Evolutionary conservation across 768 basidiomycete species (phyloP).

Genomic region (Gloeophyllum trabeum): DNA sequence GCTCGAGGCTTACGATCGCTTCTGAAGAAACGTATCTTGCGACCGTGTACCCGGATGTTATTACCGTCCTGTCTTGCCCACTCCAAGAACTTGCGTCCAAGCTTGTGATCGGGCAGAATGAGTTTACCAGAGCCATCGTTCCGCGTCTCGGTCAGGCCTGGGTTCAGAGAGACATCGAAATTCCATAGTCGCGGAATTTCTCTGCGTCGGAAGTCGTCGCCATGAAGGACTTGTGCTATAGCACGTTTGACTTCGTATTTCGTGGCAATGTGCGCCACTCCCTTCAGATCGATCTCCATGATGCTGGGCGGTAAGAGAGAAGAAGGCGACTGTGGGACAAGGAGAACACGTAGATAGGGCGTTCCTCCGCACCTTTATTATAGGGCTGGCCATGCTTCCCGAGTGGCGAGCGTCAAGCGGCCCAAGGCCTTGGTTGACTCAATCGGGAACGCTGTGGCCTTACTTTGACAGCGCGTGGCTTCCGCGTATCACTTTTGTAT

Average conservation of each 20-base stretch:
- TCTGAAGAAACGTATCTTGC: constrained; percentile 23
- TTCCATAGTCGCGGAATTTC: background rate
- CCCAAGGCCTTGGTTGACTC: too few species aligned
- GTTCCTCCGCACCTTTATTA: too few species aligned
- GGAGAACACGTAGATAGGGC: too few species aligned
- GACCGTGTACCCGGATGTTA: constrained; percentile 25
- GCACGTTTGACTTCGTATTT: background rate
- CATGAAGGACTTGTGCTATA: background rate
- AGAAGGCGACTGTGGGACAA: too few species aligned
- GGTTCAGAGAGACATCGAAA: background rate
- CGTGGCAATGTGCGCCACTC: background rate
- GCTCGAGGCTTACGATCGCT: constrained; percentile 6
- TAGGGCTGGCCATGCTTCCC: too few species aligned
- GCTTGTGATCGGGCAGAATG: background rate
- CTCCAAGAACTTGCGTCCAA: background rate
- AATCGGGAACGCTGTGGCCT: too few species aligned
- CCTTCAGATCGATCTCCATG: background rate
- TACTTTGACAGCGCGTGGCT: too few species aligned
- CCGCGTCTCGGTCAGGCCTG: background rate
- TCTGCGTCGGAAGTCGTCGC: too few species aligned
- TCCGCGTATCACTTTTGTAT: too few species aligned
- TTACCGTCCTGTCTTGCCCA: constrained; percentile 10
- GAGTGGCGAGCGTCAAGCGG: too few species aligned
- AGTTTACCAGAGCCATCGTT: background rate
- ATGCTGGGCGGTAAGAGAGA: too few species aligned